These are phyloP conservation scores for Kuraishia piskuri DNA, from an alignment of 805 yeast genomes.

Conservation along the genomic window DNA sequence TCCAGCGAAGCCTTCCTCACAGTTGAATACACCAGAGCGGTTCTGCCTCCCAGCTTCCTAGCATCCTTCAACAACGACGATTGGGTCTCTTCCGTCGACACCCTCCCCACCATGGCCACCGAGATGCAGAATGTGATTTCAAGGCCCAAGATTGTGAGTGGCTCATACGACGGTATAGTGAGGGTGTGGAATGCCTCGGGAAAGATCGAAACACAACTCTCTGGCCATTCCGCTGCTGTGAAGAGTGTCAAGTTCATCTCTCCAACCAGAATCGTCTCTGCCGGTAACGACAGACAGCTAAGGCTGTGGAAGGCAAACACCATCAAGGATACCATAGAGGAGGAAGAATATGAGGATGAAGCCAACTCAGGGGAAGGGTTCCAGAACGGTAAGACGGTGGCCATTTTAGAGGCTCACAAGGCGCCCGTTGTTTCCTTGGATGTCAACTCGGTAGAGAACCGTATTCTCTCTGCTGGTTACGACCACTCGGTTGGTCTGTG, in stretches of 20 bases:
- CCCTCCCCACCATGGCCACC: slow-evolving; percentile 26
- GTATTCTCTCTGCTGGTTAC: slow-evolving; percentile 77
- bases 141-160: slow-evolving; percentile 61
- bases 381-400: slow-evolving; percentile 61
- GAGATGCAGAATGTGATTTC: slow-evolving; percentile 27
- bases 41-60: slow-evolving; percentile 87
- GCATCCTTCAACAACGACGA: slow-evolving; percentile 89
- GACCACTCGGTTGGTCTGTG: slow-evolving; percentile 79
- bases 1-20: slow-evolving; percentile 74
- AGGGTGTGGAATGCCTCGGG: slow-evolving; percentile 84
- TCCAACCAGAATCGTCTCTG: slow-evolving; percentile 68
- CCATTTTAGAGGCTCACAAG: slow-evolving; percentile 83
- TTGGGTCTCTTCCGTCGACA: slow-evolving; percentile 80
- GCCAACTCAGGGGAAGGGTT: slow-evolving; percentile 21
- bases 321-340: slow-evolving; percentile 20
- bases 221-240: slow-evolving; percentile 86
- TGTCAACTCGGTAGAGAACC: slow-evolving; percentile 40
- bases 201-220: slow-evolving; percentile 65
- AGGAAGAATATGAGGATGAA: slow-evolving; percentile 24
- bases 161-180: slow-evolving; percentile 92
- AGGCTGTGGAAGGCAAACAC: slow-evolving; percentile 76
- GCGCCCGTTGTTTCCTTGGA: slow-evolving; percentile 78
- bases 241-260: slow-evolving; percentile 75
- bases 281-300: slow-evolving; percentile 82
- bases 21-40: slow-evolving; percentile 86